Evolutionary conservation across 345 rosid genomes (phyloP).

Genomic region (Corchorus olitorius): DNA sequence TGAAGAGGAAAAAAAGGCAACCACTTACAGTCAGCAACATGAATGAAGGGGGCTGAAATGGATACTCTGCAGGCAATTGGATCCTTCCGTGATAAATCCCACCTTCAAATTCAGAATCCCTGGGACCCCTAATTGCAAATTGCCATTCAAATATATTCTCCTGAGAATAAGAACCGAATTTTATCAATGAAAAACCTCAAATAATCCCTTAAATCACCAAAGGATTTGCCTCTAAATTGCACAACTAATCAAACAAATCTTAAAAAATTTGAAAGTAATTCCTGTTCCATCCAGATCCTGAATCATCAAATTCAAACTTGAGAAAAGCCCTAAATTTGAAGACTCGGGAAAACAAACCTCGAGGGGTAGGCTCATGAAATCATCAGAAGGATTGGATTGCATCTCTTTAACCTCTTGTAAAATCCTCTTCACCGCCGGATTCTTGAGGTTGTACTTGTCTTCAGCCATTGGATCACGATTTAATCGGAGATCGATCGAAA

Average conservation of each 20-base stretch:
- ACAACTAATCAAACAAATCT: not conserved
- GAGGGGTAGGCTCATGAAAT: conserved; percentile 97
- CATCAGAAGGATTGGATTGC: conserved; percentile 98
- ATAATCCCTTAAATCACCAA: not conserved
- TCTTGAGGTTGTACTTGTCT: conserved; percentile 83
- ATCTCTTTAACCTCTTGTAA: conserved; percentile 98
- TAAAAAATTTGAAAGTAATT: not conserved
- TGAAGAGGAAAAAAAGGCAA: not conserved
- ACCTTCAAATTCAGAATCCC: conserved; percentile 88
- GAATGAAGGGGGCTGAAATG: conserved; percentile 98
- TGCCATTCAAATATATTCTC: conserved; percentile 99
- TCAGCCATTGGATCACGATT: conserved; percentile 62
- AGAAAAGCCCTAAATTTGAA: not conserved
- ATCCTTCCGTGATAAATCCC: conserved; percentile 99
- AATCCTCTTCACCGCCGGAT: conserved; percentile 96
- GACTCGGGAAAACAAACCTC: conserved; percentile 52
- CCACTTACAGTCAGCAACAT: conserved; percentile 74
- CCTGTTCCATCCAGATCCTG: not conserved
- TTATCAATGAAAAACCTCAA: not conserved
- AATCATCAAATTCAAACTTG: not conserved
- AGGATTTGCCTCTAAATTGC: not conserved
- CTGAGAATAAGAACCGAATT: conserved; percentile 33
- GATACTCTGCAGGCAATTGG: conserved; percentile 92
- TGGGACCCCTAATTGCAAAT: conserved; percentile 86
- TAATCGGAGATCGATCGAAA: not conserved